Evolutionary conservation across 352 stramenopile species (phyloP).

Genomic region (Phytophthora podocarpi): DNA sequence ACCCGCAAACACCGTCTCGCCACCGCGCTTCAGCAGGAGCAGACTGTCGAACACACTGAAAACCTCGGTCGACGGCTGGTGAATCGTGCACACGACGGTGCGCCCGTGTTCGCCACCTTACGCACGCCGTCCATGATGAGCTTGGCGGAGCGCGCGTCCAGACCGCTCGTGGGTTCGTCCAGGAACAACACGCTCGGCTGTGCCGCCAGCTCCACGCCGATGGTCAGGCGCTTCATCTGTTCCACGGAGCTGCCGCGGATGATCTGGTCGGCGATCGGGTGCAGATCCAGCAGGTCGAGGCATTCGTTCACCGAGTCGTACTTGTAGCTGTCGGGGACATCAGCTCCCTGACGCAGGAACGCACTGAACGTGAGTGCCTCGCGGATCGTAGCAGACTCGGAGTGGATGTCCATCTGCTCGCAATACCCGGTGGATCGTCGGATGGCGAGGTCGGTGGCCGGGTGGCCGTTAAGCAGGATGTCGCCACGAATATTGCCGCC

Average conservation of each 20-base stretch:
- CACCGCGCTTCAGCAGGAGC: slow-evolving; percentile 36
- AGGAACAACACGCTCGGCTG: slow-evolving; percentile 31
- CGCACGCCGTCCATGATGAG: slow-evolving; percentile 87
- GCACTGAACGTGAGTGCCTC: slow-evolving; percentile 53
- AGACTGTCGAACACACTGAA: slow-evolving; percentile 54
- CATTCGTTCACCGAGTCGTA: slow-evolving; percentile 34
- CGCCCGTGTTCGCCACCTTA: slow-evolving; percentile 79
- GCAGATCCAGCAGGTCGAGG: slow-evolving; percentile 25
- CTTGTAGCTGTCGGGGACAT: slow-evolving; percentile 41
- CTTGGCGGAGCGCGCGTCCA: slow-evolving; percentile 89
- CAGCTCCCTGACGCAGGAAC: slow-evolving; percentile 31
- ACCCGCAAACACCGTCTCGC: slow-evolving; percentile 57
- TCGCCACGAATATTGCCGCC: slow-evolving; percentile 14
- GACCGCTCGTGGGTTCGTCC: slow-evolving; percentile 87
- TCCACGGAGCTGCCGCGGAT: slow-evolving; percentile 43
- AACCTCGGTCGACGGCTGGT: slow-evolving; percentile 90
- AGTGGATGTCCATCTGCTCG: slow-evolving; percentile 89
- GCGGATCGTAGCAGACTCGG: slow-evolving; percentile 82
- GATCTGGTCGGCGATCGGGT: slow-evolving; percentile 33
- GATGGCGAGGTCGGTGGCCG: slow-evolving; percentile 51
- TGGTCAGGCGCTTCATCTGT: slow-evolving; percentile 45
- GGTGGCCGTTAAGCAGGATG: slow-evolving; percentile 53
- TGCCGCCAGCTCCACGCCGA: slow-evolving; percentile 26
- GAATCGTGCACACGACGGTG: slow-evolving; percentile 92
- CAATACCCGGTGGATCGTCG: slow-evolving; percentile 59